phyloP scores from a whole-genome alignment of 2,329 filamentous ascomycete genomes.

The Penicillium frequentans region DNA sequence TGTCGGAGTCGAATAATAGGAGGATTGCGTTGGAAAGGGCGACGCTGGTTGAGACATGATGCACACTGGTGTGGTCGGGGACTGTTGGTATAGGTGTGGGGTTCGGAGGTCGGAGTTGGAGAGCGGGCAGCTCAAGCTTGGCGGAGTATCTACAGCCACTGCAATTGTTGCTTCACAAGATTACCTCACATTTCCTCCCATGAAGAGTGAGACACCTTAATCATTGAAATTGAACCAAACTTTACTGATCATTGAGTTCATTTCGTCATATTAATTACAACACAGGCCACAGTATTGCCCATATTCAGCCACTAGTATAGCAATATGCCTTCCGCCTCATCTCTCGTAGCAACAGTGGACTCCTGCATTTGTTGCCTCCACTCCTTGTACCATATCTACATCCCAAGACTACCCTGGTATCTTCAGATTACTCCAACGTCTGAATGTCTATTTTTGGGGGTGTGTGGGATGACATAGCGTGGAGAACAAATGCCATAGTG shows the following conservation, averaged over 20 bases:
- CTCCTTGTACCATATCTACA: background rate
- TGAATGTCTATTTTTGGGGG: background rate
- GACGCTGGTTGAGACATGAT: constrained; percentile 28
- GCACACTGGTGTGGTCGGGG: background rate
- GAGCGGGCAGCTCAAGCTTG: constrained; percentile 3
- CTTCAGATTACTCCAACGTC: background rate
- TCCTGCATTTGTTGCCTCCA: background rate
- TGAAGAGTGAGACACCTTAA: background rate
- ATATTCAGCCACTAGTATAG: background rate
- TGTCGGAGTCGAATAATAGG: constrained; percentile 23
- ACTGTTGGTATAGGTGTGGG: constrained; percentile 1
- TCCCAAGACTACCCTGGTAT: background rate
- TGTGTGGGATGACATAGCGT: background rate
- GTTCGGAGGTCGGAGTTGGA: constrained; percentile 12
- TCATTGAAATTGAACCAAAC: background rate
- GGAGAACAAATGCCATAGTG: background rate
- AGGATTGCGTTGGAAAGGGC: constrained; percentile 25
- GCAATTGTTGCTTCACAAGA: background rate
- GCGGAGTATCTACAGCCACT: background rate
- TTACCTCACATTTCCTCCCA: background rate
- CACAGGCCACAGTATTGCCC: background rate
- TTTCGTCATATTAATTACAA: constrained; percentile 1
- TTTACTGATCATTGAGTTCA: background rate
- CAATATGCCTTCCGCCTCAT: background rate
- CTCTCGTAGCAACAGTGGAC: background rate